A percentile compares a stretch with the other conserved stretches of the same genome.
These are phyloP conservation scores for Trypanosoma mega DNA, from an alignment of 208 protist genomes.

Conservation along the genomic window DNA sequence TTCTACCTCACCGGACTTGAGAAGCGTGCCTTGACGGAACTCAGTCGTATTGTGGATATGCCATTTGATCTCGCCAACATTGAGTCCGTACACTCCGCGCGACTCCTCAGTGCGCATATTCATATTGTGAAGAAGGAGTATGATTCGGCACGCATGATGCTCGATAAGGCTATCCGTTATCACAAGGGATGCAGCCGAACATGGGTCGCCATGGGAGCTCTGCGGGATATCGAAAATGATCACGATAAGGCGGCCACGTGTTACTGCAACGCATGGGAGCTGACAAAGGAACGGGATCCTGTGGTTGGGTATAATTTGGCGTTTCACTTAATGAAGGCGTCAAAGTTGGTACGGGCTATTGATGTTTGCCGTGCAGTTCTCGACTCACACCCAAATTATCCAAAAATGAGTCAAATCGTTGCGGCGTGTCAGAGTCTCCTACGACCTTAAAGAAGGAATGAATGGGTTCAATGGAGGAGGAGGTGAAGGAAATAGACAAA, in stretches of 20 bases:
- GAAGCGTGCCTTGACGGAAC: conserved; percentile 78
- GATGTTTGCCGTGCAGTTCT: conserved; percentile 93
- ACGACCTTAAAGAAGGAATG: conserved; percentile 38
- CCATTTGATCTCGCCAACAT: conserved; percentile 28
- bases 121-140: conserved; percentile 76
- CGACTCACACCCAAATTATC: conserved; percentile 82
- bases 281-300: conserved; percentile 82
- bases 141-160: conserved; percentile 66
- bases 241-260: conserved; percentile 90
- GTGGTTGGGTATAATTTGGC: conserved; percentile 95
- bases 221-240: conserved; percentile 86
- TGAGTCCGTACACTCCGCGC: conserved; percentile 70
- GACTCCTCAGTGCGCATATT: conserved; percentile 88
- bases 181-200: conserved; percentile 82
- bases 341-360: conserved; percentile 91
- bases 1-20: conserved; percentile 48
- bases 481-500: conserved; percentile 2
- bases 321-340: conserved; percentile 96
- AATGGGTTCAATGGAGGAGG: conserved; percentile 5
- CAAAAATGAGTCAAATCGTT: conserved; percentile 92
- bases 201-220: conserved; percentile 86
- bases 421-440: conserved; percentile 88
- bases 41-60: conserved; percentile 68
- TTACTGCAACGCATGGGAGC: conserved; percentile 94
- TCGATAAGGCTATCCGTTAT: conserved; percentile 56